Conservation (phyloP, 768 basidiomycete genomes). For the Hypholoma fasciculare region DNA sequence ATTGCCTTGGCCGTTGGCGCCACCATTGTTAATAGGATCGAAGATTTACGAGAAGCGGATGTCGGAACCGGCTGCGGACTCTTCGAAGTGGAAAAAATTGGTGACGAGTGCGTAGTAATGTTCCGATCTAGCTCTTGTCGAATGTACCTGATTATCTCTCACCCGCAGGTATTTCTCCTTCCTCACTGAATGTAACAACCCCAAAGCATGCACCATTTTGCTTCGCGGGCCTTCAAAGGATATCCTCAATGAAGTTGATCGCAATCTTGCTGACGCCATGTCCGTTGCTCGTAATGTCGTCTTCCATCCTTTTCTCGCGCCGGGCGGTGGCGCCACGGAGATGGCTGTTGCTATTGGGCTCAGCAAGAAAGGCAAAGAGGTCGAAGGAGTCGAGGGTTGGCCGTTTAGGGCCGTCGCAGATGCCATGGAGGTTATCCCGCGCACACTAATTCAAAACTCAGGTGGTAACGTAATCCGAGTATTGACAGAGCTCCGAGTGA, state of each 20-base stretch:
- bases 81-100: constrained; percentile 97
- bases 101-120: constrained; percentile 70
- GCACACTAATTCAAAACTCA: constrained; percentile 92
- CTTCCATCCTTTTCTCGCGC: constrained; percentile 92
- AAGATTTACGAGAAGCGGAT: constrained; percentile 90
- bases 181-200: constrained; percentile 85
- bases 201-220: constrained; percentile 97
- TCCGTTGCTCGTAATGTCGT: constrained; percentile 95
- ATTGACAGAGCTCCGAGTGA: constrained; percentile 88
- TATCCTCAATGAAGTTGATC: constrained; percentile 96
- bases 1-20: constrained; percentile 95
- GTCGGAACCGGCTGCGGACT: constrained; percentile 92
- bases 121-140: background rate
- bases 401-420: constrained; percentile 92
- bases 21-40: constrained; percentile 95
- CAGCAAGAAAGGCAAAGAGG: constrained; percentile 72
- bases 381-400: constrained; percentile 89
- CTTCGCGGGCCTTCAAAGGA: constrained; percentile 98
- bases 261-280: constrained; percentile 98
- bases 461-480: constrained; percentile 95
- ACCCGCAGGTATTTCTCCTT: constrained; percentile 87
- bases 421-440: constrained; percentile 95
- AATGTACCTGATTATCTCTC: background rate
- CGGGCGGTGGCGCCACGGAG: constrained; percentile 96
- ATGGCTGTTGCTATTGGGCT: constrained; percentile 95